A percentile compares a stretch with the other conserved stretches of the same genome.
These are phyloP conservation scores for Candida boidinii DNA, from an alignment of 805 yeast species.

Conservation along the genomic window DNA sequence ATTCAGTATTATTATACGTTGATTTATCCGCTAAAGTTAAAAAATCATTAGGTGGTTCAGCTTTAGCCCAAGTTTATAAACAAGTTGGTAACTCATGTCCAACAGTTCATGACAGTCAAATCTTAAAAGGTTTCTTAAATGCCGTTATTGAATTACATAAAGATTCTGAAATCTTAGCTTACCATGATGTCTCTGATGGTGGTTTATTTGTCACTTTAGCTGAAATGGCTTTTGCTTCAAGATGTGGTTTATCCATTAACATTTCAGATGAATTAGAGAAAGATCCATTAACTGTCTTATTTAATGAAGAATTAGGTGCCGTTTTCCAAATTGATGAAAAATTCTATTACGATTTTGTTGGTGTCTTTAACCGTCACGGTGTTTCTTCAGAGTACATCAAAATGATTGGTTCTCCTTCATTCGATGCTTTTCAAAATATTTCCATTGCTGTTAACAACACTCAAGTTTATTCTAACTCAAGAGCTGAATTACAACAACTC, in stretches of 20 bases:
- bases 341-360: constrained; percentile 46
- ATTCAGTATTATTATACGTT: constrained; percentile 64
- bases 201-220: constrained; percentile 77
- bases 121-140: constrained; percentile 62
- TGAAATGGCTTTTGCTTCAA: constrained; percentile 97
- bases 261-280: constrained; percentile 16
- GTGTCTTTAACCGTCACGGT: constrained; percentile 49
- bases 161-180: constrained; percentile 60
- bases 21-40: constrained; percentile 55
- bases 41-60: constrained; percentile 82
- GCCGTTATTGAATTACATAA: constrained; percentile 69
- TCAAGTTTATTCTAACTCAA: constrained; percentile 39
- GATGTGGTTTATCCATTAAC: constrained; percentile 67
- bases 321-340: constrained; percentile 74
- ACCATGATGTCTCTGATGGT: constrained; percentile 96
- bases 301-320: constrained; percentile 93
- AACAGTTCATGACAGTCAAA: constrained; percentile 59
- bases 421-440: constrained; percentile 37
- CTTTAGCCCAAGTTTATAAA: constrained; percentile 86
- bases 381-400: constrained; percentile 44
- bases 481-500: constrained; percentile 66
- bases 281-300: constrained; percentile 50
- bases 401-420: constrained; percentile 63
- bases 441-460: constrained; percentile 37
- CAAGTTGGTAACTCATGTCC: constrained; percentile 82